Conservation (phyloP, 768 basidiomycete species). For the Rhodotorula diobovata region DNA sequence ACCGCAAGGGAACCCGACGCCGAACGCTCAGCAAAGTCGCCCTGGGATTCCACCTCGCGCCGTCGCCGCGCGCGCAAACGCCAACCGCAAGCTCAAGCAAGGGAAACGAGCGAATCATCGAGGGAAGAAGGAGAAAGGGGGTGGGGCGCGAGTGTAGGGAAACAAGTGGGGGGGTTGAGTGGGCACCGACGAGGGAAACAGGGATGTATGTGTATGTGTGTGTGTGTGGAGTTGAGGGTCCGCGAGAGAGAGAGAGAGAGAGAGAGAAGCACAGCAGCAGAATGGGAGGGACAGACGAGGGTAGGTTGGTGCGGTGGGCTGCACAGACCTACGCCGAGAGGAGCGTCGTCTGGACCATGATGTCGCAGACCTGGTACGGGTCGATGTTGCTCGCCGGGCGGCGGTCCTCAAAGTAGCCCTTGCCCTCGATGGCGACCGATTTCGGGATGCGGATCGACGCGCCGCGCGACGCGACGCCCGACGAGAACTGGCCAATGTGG, state of each 20-base stretch:
- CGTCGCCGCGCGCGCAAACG: no score
- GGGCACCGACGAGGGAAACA: neutral
- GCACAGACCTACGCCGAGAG: slow-evolving; percentile 3
- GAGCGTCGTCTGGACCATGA: slow-evolving; percentile 32
- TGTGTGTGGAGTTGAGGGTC: neutral
- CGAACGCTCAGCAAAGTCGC: no score
- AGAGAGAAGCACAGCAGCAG: neutral
- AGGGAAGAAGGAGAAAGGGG: neutral
- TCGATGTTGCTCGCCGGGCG: slow-evolving; percentile 98
- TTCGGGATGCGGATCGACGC: slow-evolving; percentile 94
- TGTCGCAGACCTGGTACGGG: slow-evolving; percentile 82
- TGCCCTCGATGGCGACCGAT: slow-evolving; percentile 85
- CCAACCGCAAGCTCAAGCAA: no score
- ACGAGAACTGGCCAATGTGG: slow-evolving; percentile 82
- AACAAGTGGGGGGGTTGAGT: no score
- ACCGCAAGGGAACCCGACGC: no score
- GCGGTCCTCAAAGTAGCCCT: slow-evolving; percentile 79
- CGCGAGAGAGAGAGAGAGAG: neutral
- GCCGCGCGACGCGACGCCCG: slow-evolving; percentile 95
- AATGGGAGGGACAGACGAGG: neutral
- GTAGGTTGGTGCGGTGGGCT: neutral
- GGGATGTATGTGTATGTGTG: no score
- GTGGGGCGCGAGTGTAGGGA: no score
- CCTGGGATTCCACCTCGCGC: no score
- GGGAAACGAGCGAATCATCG: no score